phyloP scores from a whole-genome alignment of 805 yeast species.

The Brettanomyces sp. region DNA sequence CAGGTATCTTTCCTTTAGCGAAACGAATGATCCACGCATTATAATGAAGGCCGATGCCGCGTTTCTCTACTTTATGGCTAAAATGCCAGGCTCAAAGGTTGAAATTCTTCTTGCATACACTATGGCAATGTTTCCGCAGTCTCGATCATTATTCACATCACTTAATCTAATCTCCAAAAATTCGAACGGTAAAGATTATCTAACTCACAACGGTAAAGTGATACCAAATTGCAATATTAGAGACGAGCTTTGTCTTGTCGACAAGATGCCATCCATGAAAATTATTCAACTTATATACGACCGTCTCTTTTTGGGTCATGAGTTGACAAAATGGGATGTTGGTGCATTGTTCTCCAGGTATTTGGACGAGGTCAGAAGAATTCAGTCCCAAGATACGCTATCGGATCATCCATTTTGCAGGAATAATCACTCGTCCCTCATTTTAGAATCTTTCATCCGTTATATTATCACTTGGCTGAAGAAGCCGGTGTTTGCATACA shows the following conservation, averaged over 20 bases:
- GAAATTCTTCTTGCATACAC: constrained; percentile 6
- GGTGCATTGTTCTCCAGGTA: not conserved
- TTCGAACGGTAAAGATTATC: not conserved
- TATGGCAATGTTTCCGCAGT: constrained; percentile 7
- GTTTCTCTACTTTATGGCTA: constrained; percentile 5
- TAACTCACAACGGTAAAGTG: not conserved
- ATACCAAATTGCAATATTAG: not conserved
- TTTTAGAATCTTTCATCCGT: not conserved
- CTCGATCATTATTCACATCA: not conserved
- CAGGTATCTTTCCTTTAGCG: constrained; percentile 4
- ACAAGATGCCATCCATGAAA: not conserved
- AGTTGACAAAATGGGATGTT: not conserved
- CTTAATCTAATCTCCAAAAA: not conserved
- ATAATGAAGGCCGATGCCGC: constrained; percentile 5
- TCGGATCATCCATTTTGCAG: not conserved
- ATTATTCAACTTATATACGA: not conserved
- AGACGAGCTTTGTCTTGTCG: not conserved
- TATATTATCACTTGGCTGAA: not conserved
- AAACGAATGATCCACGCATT: not conserved
- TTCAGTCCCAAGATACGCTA: not conserved
- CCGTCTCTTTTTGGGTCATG: not conserved
- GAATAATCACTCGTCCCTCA: not conserved
- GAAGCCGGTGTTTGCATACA: constrained; percentile 7
- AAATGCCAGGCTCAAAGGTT: constrained; percentile 3
- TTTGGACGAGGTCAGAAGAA: not conserved